These are phyloP conservation scores for Candolleomyces efflorescens DNA, from an alignment of 768 basidiomycete genomes.

Conservation along the genomic window DNA sequence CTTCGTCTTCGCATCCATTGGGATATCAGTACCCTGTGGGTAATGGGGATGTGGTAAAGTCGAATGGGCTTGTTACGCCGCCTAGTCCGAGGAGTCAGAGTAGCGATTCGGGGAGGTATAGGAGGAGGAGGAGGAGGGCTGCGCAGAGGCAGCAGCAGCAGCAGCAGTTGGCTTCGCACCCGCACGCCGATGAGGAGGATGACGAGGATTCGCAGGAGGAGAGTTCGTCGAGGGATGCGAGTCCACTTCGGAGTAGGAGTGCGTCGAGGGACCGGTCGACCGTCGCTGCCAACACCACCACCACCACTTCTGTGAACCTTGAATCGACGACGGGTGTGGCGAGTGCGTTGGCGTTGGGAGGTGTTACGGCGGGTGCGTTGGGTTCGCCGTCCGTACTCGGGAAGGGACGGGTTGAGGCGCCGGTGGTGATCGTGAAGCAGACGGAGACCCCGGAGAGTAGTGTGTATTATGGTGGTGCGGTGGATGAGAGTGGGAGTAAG, in stretches of 20 bases:
- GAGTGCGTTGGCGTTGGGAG: too few species aligned
- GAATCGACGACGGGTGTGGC: neutral
- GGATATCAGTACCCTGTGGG: neutral
- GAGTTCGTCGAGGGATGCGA: conserved; percentile 17
- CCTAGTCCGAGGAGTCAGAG: conserved; percentile 72
- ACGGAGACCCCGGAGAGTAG: too few species aligned
- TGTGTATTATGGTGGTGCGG: too few species aligned
- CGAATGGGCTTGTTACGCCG: conserved; percentile 62
- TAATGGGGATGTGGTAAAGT: conserved; percentile 36
- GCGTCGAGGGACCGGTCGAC: conserved; percentile 16
- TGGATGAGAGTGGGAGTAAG: too few species aligned
- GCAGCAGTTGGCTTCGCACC: too few species aligned
- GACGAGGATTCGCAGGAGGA: conserved; percentile 19
- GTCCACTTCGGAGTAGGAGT: conserved; percentile 14
- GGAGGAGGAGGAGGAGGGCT: conserved; percentile 38
- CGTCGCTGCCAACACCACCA: conserved; percentile 23
- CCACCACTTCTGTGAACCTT: neutral
- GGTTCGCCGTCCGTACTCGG: too few species aligned
- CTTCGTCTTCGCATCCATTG: neutral
- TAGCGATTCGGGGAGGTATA: conserved; percentile 50
- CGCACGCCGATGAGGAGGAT: conserved; percentile 15
- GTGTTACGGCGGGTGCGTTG: too few species aligned
- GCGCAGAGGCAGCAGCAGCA: neutral
- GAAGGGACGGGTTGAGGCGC: too few species aligned
- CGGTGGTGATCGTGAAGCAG: too few species aligned